phyloP scores from a whole-genome alignment of 768 basidiomycete genomes.

The Amanita polypyramis region DNA sequence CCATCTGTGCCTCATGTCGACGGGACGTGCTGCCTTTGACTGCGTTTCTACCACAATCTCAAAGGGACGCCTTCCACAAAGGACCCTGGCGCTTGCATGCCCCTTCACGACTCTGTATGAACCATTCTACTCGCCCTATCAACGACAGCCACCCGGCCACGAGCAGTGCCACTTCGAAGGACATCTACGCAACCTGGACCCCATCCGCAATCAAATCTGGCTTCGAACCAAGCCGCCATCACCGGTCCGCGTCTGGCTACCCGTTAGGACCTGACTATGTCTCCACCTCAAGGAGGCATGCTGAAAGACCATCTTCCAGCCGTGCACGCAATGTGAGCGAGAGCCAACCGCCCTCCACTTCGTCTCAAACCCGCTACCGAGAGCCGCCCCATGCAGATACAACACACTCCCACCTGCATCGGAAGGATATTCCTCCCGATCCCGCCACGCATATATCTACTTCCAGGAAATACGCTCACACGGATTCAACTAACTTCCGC shows the following conservation, averaged over 20 bases:
- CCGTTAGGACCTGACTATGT: conserved; percentile 14
- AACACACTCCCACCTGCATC: not conserved
- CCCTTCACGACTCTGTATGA: conserved; percentile 22
- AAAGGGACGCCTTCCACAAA: conserved; percentile 1
- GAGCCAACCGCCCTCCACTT: not conserved
- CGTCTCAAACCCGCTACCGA: not conserved
- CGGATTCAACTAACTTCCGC: not conserved
- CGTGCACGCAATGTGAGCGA: conserved; percentile 12
- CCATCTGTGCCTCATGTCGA: conserved; percentile 52
- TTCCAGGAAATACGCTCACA: not conserved
- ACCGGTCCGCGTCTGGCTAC: conserved; percentile 16
- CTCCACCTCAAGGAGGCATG: conserved; percentile 14
- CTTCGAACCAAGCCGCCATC: conserved; percentile 16
- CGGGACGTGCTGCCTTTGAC: conserved; percentile 16
- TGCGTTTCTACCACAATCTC: conserved; percentile 12
- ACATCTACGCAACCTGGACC: conserved; percentile 27
- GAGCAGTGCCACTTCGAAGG: conserved; percentile 28
- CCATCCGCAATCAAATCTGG: conserved; percentile 11
- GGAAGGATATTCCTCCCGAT: not conserved
- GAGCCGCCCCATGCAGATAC: conserved; percentile 1
- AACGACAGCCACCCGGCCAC: conserved; percentile 33
- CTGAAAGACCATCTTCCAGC: conserved; percentile 20
- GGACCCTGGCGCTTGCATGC: conserved; percentile 1
- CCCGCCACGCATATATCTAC: not conserved
- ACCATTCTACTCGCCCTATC: conserved; percentile 38